Percentiles rank a stretch among this genome's conserved stretches.
phyloP scores from a whole-genome alignment of 441 rosid species.

The Jatropha multifida region DNA sequence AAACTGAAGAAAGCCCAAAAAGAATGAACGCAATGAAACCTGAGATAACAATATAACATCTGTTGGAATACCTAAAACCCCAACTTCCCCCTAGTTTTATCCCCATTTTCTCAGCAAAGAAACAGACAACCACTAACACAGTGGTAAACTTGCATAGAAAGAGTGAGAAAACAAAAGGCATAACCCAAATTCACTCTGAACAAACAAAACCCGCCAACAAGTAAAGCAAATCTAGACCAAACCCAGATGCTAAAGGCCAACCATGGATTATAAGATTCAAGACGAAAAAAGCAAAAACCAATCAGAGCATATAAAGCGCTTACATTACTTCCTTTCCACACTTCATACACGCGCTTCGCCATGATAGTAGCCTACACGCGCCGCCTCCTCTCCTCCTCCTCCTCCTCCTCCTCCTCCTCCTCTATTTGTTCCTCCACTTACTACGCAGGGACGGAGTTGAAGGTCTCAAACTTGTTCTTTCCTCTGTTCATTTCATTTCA shows the following conservation, averaged over 20 bases:
- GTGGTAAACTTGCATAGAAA: background rate
- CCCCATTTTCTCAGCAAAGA: constrained; percentile 19
- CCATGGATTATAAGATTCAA: constrained; percentile 9
- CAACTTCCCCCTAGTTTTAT: constrained; percentile 8
- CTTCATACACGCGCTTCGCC: constrained; percentile 85
- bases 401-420: constrained; percentile 7
- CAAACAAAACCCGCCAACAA: constrained; percentile 20
- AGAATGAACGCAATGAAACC: background rate
- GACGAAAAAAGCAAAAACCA: constrained; percentile 4
- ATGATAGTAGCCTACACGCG: constrained; percentile 38
- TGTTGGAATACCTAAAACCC: constrained; percentile 10
- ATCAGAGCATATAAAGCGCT: constrained; percentile 22
- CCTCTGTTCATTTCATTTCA: constrained; percentile 14
- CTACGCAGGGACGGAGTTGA: constrained; percentile 43
- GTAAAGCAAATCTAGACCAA: constrained; percentile 27
- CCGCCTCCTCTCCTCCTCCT: constrained; percentile 14
- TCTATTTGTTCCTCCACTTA: background rate
- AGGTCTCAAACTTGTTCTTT: constrained; percentile 33
- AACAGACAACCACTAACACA: constrained; percentile 10
- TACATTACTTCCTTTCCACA: constrained; percentile 93
- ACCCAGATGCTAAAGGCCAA: constrained; percentile 17
- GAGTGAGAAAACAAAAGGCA: background rate
- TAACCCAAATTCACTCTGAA: constrained; percentile 4
- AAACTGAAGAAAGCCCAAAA: background rate
- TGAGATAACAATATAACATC: constrained; percentile 6